These are phyloP conservation scores for Taphrina deformans DNA, from an alignment of 1,139 yeast species.

Conservation along the genomic window DNA sequence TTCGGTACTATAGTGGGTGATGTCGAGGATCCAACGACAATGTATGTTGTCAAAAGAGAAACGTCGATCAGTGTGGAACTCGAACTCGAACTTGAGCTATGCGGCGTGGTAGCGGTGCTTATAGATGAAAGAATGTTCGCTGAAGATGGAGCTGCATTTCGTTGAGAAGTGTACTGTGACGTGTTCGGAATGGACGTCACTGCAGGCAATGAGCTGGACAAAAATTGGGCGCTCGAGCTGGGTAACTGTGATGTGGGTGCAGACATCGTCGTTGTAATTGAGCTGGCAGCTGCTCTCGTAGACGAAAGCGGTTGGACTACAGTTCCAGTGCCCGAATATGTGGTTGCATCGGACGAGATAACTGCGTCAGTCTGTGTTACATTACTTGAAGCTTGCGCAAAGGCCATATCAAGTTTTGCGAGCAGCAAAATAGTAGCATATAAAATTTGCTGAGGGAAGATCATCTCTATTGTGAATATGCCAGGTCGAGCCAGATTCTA, in stretches of 20 bases:
- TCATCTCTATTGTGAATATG: neutral
- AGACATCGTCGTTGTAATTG: neutral
- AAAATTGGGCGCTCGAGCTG: neutral
- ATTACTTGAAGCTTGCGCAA: neutral
- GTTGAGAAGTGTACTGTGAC: neutral
- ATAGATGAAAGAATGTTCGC: neutral
- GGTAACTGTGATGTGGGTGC: neutral
- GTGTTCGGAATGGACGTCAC: neutral
- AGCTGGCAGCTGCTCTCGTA: neutral
- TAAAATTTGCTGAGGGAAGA: neutral
- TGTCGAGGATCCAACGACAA: constrained; percentile 5
- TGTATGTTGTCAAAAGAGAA: neutral
- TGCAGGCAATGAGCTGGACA: neutral
- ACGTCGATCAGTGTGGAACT: constrained; percentile 7
- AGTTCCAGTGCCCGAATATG: neutral
- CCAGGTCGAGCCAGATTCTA: neutral
- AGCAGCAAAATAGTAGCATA: neutral
- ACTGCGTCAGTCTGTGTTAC: neutral
- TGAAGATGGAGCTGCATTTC: neutral
- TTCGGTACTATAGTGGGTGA: neutral
- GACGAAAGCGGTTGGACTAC: neutral
- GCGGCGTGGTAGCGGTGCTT: neutral
- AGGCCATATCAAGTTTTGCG: neutral
- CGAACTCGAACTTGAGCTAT: neutral
- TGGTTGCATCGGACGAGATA: too few relatives aligned